A percentile compares a stretch with the other conserved stretches of the same genome.
phyloP scores from a whole-genome alignment of 1,139 yeast genomes.

The Debaryomycetaceae sp. region DNA sequence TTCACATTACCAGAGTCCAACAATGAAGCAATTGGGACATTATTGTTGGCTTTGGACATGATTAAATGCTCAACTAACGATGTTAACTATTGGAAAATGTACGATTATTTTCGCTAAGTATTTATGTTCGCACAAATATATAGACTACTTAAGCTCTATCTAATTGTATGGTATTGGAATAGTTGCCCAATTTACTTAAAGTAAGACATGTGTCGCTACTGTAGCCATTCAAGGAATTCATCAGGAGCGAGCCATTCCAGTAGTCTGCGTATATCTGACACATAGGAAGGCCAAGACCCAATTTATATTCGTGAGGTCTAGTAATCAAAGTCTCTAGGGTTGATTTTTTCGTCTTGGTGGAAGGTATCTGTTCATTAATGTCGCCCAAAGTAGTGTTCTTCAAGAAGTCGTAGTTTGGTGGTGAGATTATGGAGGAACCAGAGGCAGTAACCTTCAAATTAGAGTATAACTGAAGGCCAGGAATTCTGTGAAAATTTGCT shows the following conservation, averaged over 20 bases:
- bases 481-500: constrained; percentile 63
- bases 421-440: constrained; percentile 35
- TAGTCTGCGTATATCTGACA: constrained; percentile 90
- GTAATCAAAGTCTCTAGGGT: constrained; percentile 51
- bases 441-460: constrained; percentile 38
- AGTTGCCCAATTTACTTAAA: constrained; percentile 72
- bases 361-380: constrained; percentile 24
- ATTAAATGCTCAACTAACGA: background rate
- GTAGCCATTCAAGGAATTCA: constrained; percentile 83
- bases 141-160: constrained; percentile 57
- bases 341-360: constrained; percentile 30
- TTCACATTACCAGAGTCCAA: constrained; percentile 8
- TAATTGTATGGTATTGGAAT: constrained; percentile 60
- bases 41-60: constrained; percentile 10
- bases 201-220: constrained; percentile 87
- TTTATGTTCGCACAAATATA: background rate
- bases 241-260: constrained; percentile 87
- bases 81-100: no score
- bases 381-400: constrained; percentile 39
- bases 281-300: constrained; percentile 90
- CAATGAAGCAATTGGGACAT: constrained; percentile 25
- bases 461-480: constrained; percentile 51
- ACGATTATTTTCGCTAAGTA: background rate
- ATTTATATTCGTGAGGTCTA: constrained; percentile 68
- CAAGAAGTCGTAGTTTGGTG: constrained; percentile 16